Base-by-base conservation (phyloP, 169 alveolate genomes). In the Cryptosporidium sp. region DNA sequence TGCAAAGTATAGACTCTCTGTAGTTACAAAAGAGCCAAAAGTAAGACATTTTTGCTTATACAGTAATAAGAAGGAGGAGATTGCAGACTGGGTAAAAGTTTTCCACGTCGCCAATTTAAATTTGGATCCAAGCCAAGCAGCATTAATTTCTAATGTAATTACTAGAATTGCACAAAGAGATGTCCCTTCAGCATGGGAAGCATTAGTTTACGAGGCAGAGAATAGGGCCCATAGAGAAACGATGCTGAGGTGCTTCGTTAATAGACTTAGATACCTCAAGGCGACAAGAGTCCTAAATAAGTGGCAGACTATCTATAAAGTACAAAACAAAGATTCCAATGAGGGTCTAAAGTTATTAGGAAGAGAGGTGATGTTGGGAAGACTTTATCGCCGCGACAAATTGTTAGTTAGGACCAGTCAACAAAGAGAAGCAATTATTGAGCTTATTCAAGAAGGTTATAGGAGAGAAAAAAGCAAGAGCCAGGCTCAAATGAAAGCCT, bases 121-220 rank as follows among this genome's bases (percentile, higher is more conserved):
- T 62, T 80, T 80, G 62, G 89, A 80, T 48, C 89, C 74, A 80
- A 80, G 45, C 65, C 89, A 80, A 26, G 89, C 89, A 80, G 89
- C 89, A 43, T 23, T 80, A 2, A 80, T 80, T 61, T 80, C 89
- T 31, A 80, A 80, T 62, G 89, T 80, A 12, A 80, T 80, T 65
- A 80, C 89, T n/a, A 61, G 89, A 31, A 80, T 80, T 65, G 89
- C 89, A 21, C 89, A 80, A 50, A 58, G 89, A 61, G 89, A 80
- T 59, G 59, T 80, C 3, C 89, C 89, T n/a, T 21, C 75, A 1
- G 89, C 89, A 23, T 80, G 89, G 89, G 75, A 80, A 31, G 89
- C 89, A n/a, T 48, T 80, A 43, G 89, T 80, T 29, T 80, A 62
- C 39, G 89, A 80, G 33, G 89, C 89, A 45, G 89, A 80, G 37